Evolutionary conservation across 2,329 filamentous ascomycete genomes (phyloP).

Genomic region (Ambrosiella beaveri): DNA sequence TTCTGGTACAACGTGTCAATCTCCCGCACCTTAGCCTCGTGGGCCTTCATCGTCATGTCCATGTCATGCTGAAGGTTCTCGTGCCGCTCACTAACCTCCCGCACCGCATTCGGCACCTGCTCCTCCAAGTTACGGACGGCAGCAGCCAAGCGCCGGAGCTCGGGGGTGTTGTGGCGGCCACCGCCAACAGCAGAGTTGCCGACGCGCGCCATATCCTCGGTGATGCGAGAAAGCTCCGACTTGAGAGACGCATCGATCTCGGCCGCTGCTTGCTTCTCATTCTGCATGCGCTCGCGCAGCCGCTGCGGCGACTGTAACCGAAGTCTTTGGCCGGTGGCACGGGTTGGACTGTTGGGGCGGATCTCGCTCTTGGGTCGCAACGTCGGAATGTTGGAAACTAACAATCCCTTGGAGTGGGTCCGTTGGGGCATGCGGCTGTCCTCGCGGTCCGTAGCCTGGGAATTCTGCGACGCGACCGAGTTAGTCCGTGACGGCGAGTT

Average conservation of each 20-base stretch:
- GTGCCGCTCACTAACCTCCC: slow-evolving; percentile 43
- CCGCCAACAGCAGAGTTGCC: slow-evolving; percentile 18
- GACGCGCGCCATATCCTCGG: slow-evolving; percentile 52
- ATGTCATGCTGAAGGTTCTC: slow-evolving; percentile 51
- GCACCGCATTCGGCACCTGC: slow-evolving; percentile 41
- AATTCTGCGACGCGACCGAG: slow-evolving; percentile 9
- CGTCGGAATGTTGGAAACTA: slow-evolving; percentile 37
- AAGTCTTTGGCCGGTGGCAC: slow-evolving; percentile 34
- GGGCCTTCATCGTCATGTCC: slow-evolving; percentile 51
- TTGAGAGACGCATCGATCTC: slow-evolving; percentile 53
- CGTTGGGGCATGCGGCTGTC: slow-evolving; percentile 7
- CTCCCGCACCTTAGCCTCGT: slow-evolving; percentile 61
- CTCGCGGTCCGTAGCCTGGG: not conserved
- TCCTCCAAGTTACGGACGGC: slow-evolving; percentile 51
- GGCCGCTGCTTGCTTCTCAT: slow-evolving; percentile 58
- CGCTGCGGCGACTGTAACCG: slow-evolving; percentile 57
- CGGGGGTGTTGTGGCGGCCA: slow-evolving; percentile 21
- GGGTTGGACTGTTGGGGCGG: slow-evolving; percentile 19
- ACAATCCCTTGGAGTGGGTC: slow-evolving; percentile 32
- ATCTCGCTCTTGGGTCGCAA: slow-evolving; percentile 23
- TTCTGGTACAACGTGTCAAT: slow-evolving; percentile 84
- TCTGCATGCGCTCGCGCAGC: slow-evolving; percentile 67
- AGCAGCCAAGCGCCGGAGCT: slow-evolving; percentile 33
- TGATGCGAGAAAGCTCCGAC: slow-evolving; percentile 62
- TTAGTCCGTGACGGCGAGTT: slow-evolving; percentile 14